Conservation (phyloP, 805 yeast species). For the Teunomyces tritomae region DNA sequence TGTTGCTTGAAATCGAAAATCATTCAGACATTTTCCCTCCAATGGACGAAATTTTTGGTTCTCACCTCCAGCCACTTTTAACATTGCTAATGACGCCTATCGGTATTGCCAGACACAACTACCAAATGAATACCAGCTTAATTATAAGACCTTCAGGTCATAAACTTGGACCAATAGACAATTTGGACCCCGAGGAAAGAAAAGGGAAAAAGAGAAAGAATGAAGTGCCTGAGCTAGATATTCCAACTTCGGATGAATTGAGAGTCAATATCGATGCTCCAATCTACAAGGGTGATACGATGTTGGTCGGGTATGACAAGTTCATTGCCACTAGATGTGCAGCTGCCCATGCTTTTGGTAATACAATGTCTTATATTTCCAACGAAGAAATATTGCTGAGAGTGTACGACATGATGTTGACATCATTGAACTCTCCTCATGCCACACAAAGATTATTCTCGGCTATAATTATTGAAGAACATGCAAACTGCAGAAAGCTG, state of each 20-base stretch:
- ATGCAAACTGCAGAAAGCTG: constrained; percentile 36
- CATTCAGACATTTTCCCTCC: constrained; percentile 29
- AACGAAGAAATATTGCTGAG: constrained; percentile 36
- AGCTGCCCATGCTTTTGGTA: constrained; percentile 76
- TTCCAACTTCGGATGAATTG: constrained; percentile 50
- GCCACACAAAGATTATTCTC: constrained; percentile 78
- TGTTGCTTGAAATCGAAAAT: constrained; percentile 47
- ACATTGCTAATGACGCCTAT: constrained; percentile 86
- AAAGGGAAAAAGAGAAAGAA: constrained; percentile 51
- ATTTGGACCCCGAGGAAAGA: constrained; percentile 21
- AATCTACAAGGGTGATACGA: constrained; percentile 85
- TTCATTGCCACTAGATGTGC: constrained; percentile 73
- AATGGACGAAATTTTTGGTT: constrained; percentile 52
- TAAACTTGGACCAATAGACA: constrained; percentile 23
- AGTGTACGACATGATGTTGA: constrained; percentile 36
- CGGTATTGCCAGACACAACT: constrained; percentile 87
- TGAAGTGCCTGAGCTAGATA: constrained; percentile 17
- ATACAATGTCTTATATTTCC: constrained; percentile 50
- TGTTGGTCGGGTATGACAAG: constrained; percentile 73
- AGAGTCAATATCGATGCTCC: constrained; percentile 91
- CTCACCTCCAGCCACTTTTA: constrained; percentile 59
- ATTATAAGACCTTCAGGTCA: constrained; percentile 80
- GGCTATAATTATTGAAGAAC: constrained; percentile 71
- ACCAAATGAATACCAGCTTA: constrained; percentile 72
- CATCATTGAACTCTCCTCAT: constrained; percentile 56